Evolutionary conservation across 2,329 filamentous ascomycete genomes (phyloP).

Genomic region (Calonectria leucothoes): DNA sequence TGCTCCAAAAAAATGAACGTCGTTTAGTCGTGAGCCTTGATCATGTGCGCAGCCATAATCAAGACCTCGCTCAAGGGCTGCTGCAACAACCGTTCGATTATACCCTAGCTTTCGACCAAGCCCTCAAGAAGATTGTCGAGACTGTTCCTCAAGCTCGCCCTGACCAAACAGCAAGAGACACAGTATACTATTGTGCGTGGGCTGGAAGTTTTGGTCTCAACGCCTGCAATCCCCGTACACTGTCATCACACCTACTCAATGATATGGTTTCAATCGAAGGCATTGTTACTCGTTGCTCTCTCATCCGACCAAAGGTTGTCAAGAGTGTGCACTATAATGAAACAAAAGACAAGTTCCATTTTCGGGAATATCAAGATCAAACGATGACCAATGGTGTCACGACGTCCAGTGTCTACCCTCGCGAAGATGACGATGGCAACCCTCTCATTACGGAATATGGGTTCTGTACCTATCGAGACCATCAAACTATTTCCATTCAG

Average conservation of each 20-base stretch:
- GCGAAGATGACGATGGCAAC: conserved; percentile 93
- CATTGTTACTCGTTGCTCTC: conserved; percentile 94
- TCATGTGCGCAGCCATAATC: conserved; percentile 88
- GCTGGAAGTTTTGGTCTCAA: conserved; percentile 95
- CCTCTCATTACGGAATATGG: conserved; percentile 95
- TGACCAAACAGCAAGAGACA: conserved; percentile 81
- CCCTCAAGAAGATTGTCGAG: conserved; percentile 88
- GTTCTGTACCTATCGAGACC: conserved; percentile 94
- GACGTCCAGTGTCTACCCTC: conserved; percentile 92
- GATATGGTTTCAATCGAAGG: conserved; percentile 98
- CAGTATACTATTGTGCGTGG: conserved; percentile 96
- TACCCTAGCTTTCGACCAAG: conserved; percentile 87
- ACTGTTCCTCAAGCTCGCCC: conserved; percentile 81
- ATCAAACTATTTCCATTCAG: conserved; percentile 97
- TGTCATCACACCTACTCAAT: conserved; percentile 91
- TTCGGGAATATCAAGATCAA: conserved; percentile 92
- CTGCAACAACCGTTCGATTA: conserved; percentile 91
- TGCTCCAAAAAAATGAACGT: conserved; percentile 76
- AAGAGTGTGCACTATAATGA: conserved; percentile 98
- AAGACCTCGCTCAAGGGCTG: conserved; percentile 82
- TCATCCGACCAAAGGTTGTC: conserved; percentile 96
- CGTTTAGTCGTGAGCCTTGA: conserved; percentile 83
- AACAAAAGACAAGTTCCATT: conserved; percentile 85
- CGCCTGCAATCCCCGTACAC: conserved; percentile 91
- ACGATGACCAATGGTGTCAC: conserved; percentile 95